Percentiles rank a stretch among this genome's conserved stretches.
Conservation (phyloP, 306 rosid genomes). For the Trichosanthes truncata region DNA sequence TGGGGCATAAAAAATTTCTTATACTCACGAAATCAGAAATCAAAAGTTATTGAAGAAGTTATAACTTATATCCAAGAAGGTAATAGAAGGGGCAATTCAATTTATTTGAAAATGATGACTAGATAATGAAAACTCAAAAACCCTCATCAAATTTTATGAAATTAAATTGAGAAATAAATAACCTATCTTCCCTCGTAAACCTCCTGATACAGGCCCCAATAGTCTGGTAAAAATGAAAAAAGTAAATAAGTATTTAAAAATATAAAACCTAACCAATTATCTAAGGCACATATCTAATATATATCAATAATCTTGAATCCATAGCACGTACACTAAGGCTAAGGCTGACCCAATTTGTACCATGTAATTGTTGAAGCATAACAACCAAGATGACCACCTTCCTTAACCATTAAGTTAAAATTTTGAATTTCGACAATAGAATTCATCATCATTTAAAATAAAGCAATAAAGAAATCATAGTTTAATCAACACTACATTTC, state of each 20-base stretch:
- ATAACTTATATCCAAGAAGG: not conserved
- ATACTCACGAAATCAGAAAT: not conserved
- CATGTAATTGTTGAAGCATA: not conserved
- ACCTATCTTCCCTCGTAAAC: not conserved
- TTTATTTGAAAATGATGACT: not conserved
- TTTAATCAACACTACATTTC: not conserved
- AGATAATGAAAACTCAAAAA: not conserved
- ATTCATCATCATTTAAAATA: not conserved
- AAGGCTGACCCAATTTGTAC: not conserved
- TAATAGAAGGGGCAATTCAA: not conserved
- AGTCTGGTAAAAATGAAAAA: not conserved
- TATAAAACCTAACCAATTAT: not conserved
- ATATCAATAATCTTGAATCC: not conserved
- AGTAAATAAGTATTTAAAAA: not conserved
- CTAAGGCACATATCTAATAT: not conserved
- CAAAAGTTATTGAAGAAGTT: not conserved
- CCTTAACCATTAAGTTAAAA: not conserved
- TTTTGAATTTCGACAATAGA: not conserved
- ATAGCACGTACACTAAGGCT: not conserved
- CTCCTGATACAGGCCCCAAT: not conserved
- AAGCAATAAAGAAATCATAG: not conserved
- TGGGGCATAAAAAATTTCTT: not conserved
- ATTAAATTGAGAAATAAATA: not conserved
- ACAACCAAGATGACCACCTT: not conserved
- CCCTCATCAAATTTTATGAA: not conserved